Evolutionary conservation across 2,329 filamentous ascomycete species (phyloP).

Genomic region (Diaporthe vaccinii): DNA sequence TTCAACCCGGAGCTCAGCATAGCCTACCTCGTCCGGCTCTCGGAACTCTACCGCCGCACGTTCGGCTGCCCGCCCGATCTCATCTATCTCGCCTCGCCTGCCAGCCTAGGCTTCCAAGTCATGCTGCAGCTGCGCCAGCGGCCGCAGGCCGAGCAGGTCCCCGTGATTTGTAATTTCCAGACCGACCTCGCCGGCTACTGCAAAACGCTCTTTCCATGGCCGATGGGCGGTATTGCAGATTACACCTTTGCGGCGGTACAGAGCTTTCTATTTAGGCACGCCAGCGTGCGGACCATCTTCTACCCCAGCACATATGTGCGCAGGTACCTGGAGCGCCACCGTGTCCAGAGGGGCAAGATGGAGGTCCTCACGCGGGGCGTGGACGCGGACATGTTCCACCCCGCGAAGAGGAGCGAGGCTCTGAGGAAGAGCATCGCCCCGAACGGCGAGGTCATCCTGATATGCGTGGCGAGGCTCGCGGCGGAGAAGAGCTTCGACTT

Average conservation of each 20-base stretch:
- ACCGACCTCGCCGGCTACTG: constrained; percentile 79
- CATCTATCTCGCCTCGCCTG: constrained; percentile 78
- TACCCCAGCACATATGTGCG: constrained; percentile 76
- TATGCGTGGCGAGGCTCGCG: constrained; percentile 76
- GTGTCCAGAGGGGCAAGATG: constrained; percentile 69
- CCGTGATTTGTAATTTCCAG: constrained; percentile 78
- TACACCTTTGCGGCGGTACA: constrained; percentile 74
- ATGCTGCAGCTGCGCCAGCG: constrained; percentile 77
- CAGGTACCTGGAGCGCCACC: constrained; percentile 70
- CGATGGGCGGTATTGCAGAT: constrained; percentile 72
- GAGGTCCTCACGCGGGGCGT: constrained; percentile 75
- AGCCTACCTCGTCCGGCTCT: constrained; percentile 77
- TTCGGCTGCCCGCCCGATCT: constrained; percentile 73
- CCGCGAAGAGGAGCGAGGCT: constrained; percentile 62
- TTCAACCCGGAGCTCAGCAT: constrained; percentile 80
- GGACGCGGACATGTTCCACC: constrained; percentile 73
- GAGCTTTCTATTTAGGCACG: constrained; percentile 74
- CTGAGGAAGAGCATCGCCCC: constrained; percentile 70
- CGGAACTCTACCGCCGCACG: constrained; percentile 70
- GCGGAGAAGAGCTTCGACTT: constrained; percentile 81
- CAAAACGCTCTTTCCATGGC: constrained; percentile 75
- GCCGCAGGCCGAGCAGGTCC: constrained; percentile 64
- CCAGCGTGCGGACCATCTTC: constrained; percentile 75
- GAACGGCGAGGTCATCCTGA: constrained; percentile 73
- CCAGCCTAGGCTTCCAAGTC: constrained; percentile 78